Evolutionary conservation across 352 stramenopile species (phyloP), one percentile per base, ranked within the genome.

Genomic region (Globisporangium takayamanum): DNA sequence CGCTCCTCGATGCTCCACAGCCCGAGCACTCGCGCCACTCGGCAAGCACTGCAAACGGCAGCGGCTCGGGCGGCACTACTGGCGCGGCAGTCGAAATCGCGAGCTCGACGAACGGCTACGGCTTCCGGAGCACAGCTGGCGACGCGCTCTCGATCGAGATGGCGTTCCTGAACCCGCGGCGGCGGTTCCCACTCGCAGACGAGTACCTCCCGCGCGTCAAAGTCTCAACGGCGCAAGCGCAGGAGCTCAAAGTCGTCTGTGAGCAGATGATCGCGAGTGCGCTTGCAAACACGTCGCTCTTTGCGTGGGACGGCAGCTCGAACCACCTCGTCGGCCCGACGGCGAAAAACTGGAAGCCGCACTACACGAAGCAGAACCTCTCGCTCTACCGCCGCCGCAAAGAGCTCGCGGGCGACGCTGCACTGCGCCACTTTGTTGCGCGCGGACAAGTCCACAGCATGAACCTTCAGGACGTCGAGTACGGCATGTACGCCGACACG

Each of bases 121-220:
- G 68, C 47, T 87, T 72, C 66, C 77, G 63, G 56, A 81, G 68
- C 53, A 74, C 72, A 0, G 73, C 70, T 14, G 74, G 77, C 50
- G 72, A 83, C 33, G 66, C 76, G 53, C 67, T 84, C 39, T 84
- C 77, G 41, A 87, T 87, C 51, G 77, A 87, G 49, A 75, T 87
- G 61, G 67, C 80, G 53, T 74, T 64, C 48, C 59, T 79, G 39
- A 84, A 88, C 60, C 78, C 75, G 41, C 71, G 78, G 2, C 68
- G 78, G 25, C 78, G 78, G 7, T 88, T 88, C 61, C 78, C 78
- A 18, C 67, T 88, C 18, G 68, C 60, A 16, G 69, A 84, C 46
- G 73, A 85, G 55, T 73, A 65, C 54, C 65, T 88, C n/a, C 78
- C 78, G 52, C 60, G 61, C 36, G 75, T 80, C 15, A 49, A 66